Evolutionary conservation across 2,329 filamentous ascomycete genomes (phyloP).

Genomic region (Grosmannia penicillata): DNA sequence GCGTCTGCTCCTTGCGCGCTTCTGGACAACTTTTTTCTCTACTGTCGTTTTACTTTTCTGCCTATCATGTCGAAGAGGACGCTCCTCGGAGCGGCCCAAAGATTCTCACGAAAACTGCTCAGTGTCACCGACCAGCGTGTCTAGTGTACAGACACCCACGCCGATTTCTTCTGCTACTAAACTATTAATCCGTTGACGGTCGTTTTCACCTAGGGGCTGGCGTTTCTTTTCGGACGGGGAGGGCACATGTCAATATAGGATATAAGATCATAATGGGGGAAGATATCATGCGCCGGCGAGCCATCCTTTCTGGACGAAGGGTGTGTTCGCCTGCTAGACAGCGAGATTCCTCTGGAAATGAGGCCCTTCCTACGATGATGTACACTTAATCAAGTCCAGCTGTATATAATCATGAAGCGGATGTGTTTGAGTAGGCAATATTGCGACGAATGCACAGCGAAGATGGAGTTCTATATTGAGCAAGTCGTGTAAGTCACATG

Average conservation of each 20-base stretch:
- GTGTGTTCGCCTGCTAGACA: no score
- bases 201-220: neutral
- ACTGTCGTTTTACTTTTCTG: neutral
- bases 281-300: no score
- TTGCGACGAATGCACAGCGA: no score
- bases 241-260: neutral
- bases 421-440: no score
- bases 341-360: no score
- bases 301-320: no score
- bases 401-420: no score
- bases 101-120: conserved; percentile 4
- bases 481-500: no score
- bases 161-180: neutral
- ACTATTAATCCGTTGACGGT: neutral
- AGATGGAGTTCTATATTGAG: no score
- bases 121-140: conserved; percentile 2
- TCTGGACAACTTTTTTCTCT: neutral
- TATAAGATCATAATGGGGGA: neutral
- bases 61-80: neutral
- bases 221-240: neutral
- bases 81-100: neutral
- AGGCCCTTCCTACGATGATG: no score
- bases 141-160: conserved; percentile 3
- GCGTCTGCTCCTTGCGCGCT: no score
- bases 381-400: no score